Evolutionary conservation across 2,329 filamentous ascomycete species (phyloP).

Genomic region (Cordyceps militaris): DNA sequence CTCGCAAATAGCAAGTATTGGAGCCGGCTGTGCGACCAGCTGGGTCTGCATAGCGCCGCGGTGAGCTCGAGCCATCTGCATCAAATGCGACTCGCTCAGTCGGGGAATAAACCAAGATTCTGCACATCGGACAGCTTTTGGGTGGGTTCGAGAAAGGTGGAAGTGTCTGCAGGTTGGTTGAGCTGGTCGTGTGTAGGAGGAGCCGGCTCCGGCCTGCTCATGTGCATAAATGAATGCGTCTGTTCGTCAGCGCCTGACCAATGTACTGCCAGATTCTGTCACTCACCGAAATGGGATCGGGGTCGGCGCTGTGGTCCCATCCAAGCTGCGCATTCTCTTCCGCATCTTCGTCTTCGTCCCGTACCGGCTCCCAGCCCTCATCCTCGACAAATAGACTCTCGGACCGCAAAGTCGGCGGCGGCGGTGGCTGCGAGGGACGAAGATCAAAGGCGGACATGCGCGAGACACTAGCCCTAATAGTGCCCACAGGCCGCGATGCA

Average conservation of each 20-base stretch:
- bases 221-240: slow-evolving; percentile 38
- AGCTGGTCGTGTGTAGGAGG: slow-evolving; percentile 19
- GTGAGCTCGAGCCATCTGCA: slow-evolving; percentile 14
- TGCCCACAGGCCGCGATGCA: slow-evolving; percentile 26
- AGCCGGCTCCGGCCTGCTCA: slow-evolving; percentile 32
- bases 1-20: slow-evolving; percentile 52
- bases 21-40: slow-evolving; percentile 85
- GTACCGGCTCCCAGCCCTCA: slow-evolving; percentile 67
- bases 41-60: slow-evolving; percentile 54
- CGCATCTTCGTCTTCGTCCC: slow-evolving; percentile 51
- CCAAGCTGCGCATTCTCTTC: slow-evolving; percentile 61
- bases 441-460: slow-evolving; percentile 35
- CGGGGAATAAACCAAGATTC: slow-evolving; percentile 36
- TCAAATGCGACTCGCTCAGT: slow-evolving; percentile 19
- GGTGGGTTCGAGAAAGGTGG: slow-evolving; percentile 55
- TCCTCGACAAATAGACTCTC: slow-evolving; percentile 72
- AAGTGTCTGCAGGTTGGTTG: slow-evolving; percentile 20
- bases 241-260: slow-evolving; percentile 26
- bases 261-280: background rate
- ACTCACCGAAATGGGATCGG: slow-evolving; percentile 45
- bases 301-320: slow-evolving; percentile 64
- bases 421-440: slow-evolving; percentile 47
- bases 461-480: slow-evolving; percentile 29
- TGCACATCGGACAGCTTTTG: slow-evolving; percentile 65
- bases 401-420: slow-evolving; percentile 51